A percentile compares a stretch with the other conserved stretches of the same genome.
Conservation (phyloP, 176 grass and related monocot genomes). For the Urochloa ruziziensis region DNA sequence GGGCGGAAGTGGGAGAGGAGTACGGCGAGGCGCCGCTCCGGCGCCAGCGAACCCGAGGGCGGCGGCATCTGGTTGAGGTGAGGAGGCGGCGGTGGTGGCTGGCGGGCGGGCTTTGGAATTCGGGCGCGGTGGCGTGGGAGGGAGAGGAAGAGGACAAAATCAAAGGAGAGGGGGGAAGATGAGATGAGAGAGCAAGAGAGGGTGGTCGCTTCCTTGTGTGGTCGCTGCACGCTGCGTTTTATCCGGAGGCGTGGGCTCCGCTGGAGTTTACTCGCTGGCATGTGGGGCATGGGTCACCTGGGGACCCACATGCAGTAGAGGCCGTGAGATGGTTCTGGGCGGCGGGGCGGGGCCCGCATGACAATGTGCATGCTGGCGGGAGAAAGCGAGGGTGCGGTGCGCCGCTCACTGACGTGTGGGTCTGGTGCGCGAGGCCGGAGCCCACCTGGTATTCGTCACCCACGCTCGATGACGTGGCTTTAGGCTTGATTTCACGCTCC, state of each 20-base stretch:
- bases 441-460: background rate
- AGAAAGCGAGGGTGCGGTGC: background rate
- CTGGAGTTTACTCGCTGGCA: background rate
- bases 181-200: background rate
- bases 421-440: no score
- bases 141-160: conserved; percentile 26
- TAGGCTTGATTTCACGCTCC: background rate
- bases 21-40: conserved; percentile 46
- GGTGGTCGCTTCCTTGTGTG: no score
- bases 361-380: background rate
- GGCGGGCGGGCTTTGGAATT: conserved; percentile 27
- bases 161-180: background rate
- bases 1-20: conserved; percentile 61
- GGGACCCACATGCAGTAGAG: background rate
- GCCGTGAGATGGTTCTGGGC: background rate
- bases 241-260: conserved; percentile 23
- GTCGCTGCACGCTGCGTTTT: no score
- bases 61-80: conserved; percentile 8
- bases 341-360: background rate
- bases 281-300: background rate
- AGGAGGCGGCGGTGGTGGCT: background rate
- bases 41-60: background rate
- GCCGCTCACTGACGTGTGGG: background rate
- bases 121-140: conserved; percentile 19
- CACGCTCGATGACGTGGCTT: no score